Percentiles rank a stretch among this genome's conserved stretches.
Evolutionary conservation across 2,329 filamentous ascomycete genomes (phyloP).

Genomic region (Neonectria sp.): DNA sequence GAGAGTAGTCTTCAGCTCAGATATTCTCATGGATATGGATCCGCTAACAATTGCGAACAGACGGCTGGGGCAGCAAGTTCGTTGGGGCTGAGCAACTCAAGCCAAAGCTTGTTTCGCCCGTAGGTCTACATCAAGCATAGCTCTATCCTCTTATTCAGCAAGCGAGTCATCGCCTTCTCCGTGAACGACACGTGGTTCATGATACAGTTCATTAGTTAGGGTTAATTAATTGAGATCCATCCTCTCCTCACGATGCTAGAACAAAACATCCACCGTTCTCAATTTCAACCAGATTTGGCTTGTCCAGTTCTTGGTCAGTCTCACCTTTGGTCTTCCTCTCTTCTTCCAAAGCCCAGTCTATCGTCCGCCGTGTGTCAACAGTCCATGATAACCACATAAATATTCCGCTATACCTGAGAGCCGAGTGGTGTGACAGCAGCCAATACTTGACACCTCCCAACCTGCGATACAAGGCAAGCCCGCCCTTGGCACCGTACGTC

Average conservation of each 20-base stretch:
- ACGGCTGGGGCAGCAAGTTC: too few relatives aligned
- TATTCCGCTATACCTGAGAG: constrained; percentile 33
- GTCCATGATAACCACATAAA: constrained; percentile 35
- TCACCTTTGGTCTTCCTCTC: constrained; percentile 20
- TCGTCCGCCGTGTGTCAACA: constrained; percentile 33
- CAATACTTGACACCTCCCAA: constrained; percentile 42
- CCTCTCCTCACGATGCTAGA: constrained; percentile 23
- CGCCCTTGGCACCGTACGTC: constrained; percentile 33
- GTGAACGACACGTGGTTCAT: too few relatives aligned
- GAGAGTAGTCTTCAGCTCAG: too few relatives aligned
- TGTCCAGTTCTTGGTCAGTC: background rate
- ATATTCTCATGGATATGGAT: too few relatives aligned
- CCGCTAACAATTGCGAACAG: too few relatives aligned
- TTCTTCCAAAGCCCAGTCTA: constrained; percentile 40
- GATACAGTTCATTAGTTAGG: too few relatives aligned
- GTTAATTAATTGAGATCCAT: background rate
- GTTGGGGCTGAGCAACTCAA: too few relatives aligned
- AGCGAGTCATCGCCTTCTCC: too few relatives aligned
- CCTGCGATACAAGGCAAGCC: constrained; percentile 39
- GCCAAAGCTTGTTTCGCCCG: too few relatives aligned
- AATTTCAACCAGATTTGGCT: constrained; percentile 30
- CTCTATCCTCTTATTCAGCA: too few relatives aligned
- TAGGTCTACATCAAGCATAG: too few relatives aligned
- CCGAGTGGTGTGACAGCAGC: constrained; percentile 35
- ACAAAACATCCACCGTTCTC: constrained; percentile 37